Base-by-base conservation (phyloP, 1,284 basidiomycete genomes). In the Ganoderma boninense region DNA sequence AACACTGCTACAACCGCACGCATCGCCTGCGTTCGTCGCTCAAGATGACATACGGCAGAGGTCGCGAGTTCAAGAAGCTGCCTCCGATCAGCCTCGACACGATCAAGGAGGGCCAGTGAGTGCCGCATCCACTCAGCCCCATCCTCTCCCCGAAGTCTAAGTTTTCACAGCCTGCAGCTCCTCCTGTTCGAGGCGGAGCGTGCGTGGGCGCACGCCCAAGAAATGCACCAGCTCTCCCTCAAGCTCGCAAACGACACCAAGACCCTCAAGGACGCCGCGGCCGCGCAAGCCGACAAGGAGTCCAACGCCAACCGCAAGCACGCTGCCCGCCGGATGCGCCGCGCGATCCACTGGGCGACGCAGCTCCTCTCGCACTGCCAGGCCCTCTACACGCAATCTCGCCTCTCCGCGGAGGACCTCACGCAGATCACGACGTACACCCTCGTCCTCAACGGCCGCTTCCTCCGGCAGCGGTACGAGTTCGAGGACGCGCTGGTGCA, bases 181-280 rank as follows among this genome's bases (percentile, higher is more conserved):
- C 84, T 97, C 54, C 87, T 98, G 13, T 92, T 97, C 77, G 95
- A 97, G 79, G 89, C 95, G 7, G 97, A 98, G 81, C 90, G 97
- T 62, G 94, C 95, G n/a, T 96, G 96, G 90, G 91, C 95, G 0
- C 91, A 95, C 81, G 92, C 95, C 11, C 95, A 97, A 81, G 95
- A 96, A 74, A 87, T 97, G 54, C 85, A 87, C 66, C 80, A 87
- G 2, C 82, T 87, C 66, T 84, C 91, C 14, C 81, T 87, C 18
- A 86, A 88, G 62, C 87, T 89, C 20, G 79, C 75, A 0, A 66
- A 73, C 8, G 72, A 74, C 43, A 70, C 75, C 14, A 78, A 78
- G 49, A 57, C 68, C 0, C 46, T 82, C 18, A 89, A 89, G 10
- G 73, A 60, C n/a, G 87, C 89, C 14, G 79, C 77, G 0, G 71